Evolutionary conservation across 2,329 filamentous ascomycete species (phyloP).

Genomic region (Epichloe baconii): DNA sequence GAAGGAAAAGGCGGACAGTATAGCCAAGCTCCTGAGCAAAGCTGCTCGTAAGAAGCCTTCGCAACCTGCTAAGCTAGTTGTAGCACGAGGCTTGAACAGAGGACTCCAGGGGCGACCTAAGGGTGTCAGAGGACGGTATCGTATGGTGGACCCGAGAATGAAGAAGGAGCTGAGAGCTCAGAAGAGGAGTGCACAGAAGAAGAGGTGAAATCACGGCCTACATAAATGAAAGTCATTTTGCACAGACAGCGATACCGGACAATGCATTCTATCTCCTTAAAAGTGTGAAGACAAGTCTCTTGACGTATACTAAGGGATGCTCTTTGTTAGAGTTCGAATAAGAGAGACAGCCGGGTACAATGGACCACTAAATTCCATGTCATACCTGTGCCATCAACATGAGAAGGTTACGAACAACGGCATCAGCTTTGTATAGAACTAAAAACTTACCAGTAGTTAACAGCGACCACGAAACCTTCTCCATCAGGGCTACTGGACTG

Average conservation of each 20-base stretch:
- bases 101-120: constrained; percentile 76
- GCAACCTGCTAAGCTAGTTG: constrained; percentile 73
- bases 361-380: constrained; percentile 62
- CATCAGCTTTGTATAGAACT: not conserved
- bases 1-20: constrained; percentile 84
- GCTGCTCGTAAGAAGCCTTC: constrained; percentile 79
- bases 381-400: constrained; percentile 42
- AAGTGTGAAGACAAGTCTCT: not conserved
- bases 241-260: constrained; percentile 2
- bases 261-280: not conserved
- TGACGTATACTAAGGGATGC: not conserved
- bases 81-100: constrained; percentile 72
- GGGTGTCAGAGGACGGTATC: constrained; percentile 91
- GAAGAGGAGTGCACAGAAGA: constrained; percentile 63
- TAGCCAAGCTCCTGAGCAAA: constrained; percentile 67
- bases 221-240: not conserved
- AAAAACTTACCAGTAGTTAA: constrained; percentile 61
- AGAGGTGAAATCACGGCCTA: constrained; percentile 4
- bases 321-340: constrained; percentile 25
- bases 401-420: not conserved
- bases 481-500: constrained; percentile 55
- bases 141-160: constrained; percentile 89
- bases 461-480: constrained; percentile 62
- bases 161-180: constrained; percentile 91
- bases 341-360: constrained; percentile 52